Evolutionary conservation across 202 grass and related monocot species (phyloP).

Genomic region (Setaria italica): DNA sequence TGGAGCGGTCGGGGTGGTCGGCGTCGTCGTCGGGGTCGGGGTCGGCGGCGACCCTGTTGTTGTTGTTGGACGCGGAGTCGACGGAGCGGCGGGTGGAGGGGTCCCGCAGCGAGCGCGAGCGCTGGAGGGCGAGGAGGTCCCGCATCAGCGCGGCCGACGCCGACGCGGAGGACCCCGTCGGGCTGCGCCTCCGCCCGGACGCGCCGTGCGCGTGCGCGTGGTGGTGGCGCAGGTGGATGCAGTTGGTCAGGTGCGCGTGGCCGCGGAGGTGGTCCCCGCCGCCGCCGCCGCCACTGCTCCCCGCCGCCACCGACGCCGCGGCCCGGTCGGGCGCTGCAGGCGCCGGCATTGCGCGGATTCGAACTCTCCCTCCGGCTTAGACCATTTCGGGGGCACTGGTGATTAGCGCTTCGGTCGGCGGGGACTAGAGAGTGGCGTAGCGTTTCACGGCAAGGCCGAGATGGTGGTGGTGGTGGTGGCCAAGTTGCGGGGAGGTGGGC

Average conservation of each 20-base stretch:
- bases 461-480: neutral
- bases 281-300: neutral
- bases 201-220: slow-evolving; percentile 46
- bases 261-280: slow-evolving; percentile 53
- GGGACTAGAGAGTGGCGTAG: neutral
- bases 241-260: slow-evolving; percentile 86
- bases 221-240: slow-evolving; percentile 83
- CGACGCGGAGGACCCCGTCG: slow-evolving; percentile 47
- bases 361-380: slow-evolving; percentile 17
- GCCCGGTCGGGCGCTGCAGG: slow-evolving; percentile 15
- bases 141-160: slow-evolving; percentile 69
- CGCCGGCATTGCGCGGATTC: slow-evolving; percentile 53
- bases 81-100: slow-evolving; percentile 74
- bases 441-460: slow-evolving; percentile 15
- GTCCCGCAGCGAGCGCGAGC: slow-evolving; percentile 75
- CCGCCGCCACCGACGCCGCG: neutral
- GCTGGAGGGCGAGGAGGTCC: slow-evolving; percentile 85
- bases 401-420: neutral
- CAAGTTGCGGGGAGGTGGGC: neutral
- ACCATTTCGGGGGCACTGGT: slow-evolving; percentile 13
- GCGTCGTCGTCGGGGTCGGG: slow-evolving; percentile 11
- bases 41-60: slow-evolving; percentile 46
- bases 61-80: slow-evolving; percentile 62
- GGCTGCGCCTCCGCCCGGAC: slow-evolving; percentile 52
- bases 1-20: neutral